A percentile compares a stretch with the other conserved stretches of the same genome.
phyloP scores from a whole-genome alignment of 2,329 filamentous ascomycete species.

The Ophiosphaerella korrae region DNA sequence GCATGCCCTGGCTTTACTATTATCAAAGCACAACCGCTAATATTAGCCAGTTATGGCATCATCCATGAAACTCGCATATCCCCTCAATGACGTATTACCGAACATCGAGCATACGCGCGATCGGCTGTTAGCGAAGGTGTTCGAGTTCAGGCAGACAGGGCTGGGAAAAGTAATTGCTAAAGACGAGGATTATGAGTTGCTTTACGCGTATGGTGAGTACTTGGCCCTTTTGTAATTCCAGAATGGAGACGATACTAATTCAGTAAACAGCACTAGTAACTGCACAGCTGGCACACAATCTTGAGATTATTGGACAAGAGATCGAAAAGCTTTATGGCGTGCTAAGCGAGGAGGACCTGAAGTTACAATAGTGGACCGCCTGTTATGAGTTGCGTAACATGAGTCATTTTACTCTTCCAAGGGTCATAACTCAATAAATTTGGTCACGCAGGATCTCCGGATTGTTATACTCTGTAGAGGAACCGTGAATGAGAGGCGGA shows the following conservation, averaged over 20 bases:
- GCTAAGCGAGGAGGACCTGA: conserved; percentile 65
- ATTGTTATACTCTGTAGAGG: no score
- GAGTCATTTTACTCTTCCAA: neutral
- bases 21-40: conserved; percentile 13
- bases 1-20: conserved; percentile 17
- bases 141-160: conserved; percentile 78
- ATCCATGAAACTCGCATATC: conserved; percentile 92
- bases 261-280: conserved; percentile 62
- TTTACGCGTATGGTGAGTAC: conserved; percentile 82
- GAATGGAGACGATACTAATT: conserved; percentile 8
- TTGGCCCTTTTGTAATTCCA: neutral
- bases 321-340: conserved; percentile 66
- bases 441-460: no score
- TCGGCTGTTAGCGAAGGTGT: conserved; percentile 82
- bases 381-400: neutral
- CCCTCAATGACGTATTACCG: conserved; percentile 85
- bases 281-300: conserved; percentile 62
- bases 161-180: conserved; percentile 57
- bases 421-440: no score
- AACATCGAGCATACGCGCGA: conserved; percentile 82
- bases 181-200: conserved; percentile 83
- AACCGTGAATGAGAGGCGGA: neutral
- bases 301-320: conserved; percentile 59
- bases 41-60: conserved; percentile 73
- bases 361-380: conserved; percentile 47